These are phyloP conservation scores for Pythium volutum DNA, from an alignment of 352 stramenopile genomes.

Conservation along the genomic window DNA sequence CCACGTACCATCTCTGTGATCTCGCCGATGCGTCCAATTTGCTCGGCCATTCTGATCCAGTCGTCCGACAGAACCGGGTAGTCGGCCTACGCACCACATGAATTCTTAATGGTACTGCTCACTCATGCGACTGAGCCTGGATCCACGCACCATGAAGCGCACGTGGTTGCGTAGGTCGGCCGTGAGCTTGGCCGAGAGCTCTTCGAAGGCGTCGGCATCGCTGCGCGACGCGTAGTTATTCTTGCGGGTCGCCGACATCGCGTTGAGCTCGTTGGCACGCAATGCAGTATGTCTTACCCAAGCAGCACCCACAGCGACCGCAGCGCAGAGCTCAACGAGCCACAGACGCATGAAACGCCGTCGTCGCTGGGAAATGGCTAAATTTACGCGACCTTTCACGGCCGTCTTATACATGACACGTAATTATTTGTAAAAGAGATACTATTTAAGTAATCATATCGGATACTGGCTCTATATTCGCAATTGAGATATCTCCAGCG, in stretches of 20 bases:
- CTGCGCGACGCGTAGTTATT: constrained; percentile 56
- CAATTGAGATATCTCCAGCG: neutral
- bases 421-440: constrained; percentile 4
- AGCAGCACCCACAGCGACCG: neutral
- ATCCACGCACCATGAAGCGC: constrained; percentile 66
- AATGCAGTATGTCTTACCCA: neutral
- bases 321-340: neutral
- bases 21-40: constrained; percentile 84
- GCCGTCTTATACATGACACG: neutral
- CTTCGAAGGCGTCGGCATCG: constrained; percentile 74
- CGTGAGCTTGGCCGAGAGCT: constrained; percentile 83
- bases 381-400: constrained; percentile 23
- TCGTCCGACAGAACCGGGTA: constrained; percentile 86
- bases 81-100: constrained; percentile 41
- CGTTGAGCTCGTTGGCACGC: neutral
- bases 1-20: constrained; percentile 81
- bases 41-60: constrained; percentile 88
- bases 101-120: no score
- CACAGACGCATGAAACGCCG: constrained; percentile 8
- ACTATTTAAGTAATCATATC: no score
- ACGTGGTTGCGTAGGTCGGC: constrained; percentile 84
- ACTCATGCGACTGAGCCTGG: no score
- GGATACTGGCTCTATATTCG: neutral
- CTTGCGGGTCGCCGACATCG: constrained; percentile 50
- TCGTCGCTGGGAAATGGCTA: neutral